A percentile compares a stretch with the other conserved stretches of the same genome.
phyloP scores from a whole-genome alignment of 306 rosid genomes.

The Mimosa pudica region DNA sequence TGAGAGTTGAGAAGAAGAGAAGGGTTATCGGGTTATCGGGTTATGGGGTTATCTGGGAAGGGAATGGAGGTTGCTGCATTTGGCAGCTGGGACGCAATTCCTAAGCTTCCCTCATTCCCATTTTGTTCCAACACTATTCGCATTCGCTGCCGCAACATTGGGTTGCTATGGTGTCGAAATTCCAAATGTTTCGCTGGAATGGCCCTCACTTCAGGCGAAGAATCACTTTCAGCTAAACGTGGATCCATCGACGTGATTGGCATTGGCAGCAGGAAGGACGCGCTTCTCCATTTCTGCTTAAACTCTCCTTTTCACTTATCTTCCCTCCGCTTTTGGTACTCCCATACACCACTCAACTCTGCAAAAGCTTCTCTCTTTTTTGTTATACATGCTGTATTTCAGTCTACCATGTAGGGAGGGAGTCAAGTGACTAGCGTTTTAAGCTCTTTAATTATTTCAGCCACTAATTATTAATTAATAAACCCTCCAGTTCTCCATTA shows the following conservation, averaged over 20 bases:
- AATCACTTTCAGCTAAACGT: conserved; percentile 38
- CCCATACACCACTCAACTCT: neutral
- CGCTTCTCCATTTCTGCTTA: conserved; percentile 74
- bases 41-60: too few species aligned
- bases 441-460: neutral
- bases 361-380: too few species aligned
- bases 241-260: conserved; percentile 72
- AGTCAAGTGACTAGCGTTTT: neutral
- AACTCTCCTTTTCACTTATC: conserved; percentile 60
- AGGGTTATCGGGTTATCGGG: too few species aligned
- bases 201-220: conserved; percentile 40
- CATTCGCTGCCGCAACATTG: conserved; percentile 27
- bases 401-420: neutral
- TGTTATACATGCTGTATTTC: too few species aligned
- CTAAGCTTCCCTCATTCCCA: conserved; percentile 40
- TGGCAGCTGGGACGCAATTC: conserved; percentile 37
- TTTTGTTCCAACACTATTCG: conserved; percentile 42
- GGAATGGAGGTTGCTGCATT: conserved; percentile 59
- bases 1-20: too few species aligned
- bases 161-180: conserved; percentile 29
- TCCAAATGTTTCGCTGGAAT: conserved; percentile 41
- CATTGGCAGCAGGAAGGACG: conserved; percentile 90
- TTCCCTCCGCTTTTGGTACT: conserved; percentile 75
- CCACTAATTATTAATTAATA: conserved; percentile 7
- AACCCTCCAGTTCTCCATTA: neutral